A percentile compares a stretch with the other conserved stretches of the same genome.
Evolutionary conservation across 2,329 filamentous ascomycete species (phyloP).

Genomic region (Nemania sp.): DNA sequence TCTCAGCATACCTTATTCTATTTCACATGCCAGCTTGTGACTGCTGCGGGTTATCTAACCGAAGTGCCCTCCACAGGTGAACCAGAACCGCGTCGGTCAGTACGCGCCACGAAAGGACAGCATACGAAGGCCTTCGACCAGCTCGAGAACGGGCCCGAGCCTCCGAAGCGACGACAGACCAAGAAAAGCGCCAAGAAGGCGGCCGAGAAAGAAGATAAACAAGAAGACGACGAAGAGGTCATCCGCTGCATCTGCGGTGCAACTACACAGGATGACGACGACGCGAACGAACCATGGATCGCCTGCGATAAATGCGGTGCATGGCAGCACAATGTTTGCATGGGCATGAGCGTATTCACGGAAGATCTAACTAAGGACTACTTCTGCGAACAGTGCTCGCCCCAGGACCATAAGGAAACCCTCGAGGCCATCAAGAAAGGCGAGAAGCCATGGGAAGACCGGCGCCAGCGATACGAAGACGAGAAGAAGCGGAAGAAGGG

Average conservation of each 20-base stretch:
- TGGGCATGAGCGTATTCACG: slow-evolving; percentile 78
- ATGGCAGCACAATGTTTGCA: slow-evolving; percentile 98
- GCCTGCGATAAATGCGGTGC: slow-evolving; percentile 89
- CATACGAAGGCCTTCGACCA: slow-evolving; percentile 86
- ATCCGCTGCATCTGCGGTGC: slow-evolving; percentile 94
- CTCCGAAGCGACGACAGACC: slow-evolving; percentile 55
- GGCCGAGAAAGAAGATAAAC: slow-evolving; percentile 57
- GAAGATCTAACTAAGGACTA: slow-evolving; percentile 83
- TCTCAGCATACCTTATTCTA: slow-evolving; percentile 1
- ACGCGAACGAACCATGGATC: slow-evolving; percentile 88
- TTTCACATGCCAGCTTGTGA: background rate
- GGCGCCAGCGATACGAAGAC: slow-evolving; percentile 64
- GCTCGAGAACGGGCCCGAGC: slow-evolving; percentile 61
- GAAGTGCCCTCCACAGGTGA: slow-evolving; percentile 43
- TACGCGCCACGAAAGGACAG: slow-evolving; percentile 94
- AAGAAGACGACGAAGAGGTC: slow-evolving; percentile 66
- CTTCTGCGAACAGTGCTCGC: slow-evolving; percentile 88
- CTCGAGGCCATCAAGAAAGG: slow-evolving; percentile 77
- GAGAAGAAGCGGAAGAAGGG: slow-evolving; percentile 64
- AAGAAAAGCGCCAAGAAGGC: slow-evolving; percentile 59
- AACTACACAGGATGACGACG: slow-evolving; percentile 80
- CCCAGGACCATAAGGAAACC: slow-evolving; percentile 79
- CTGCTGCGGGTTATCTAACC: slow-evolving; percentile 32
- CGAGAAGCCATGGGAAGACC: slow-evolving; percentile 83
- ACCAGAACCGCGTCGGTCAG: slow-evolving; percentile 85